Conservation (phyloP, 2,329 filamentous ascomycete species). For the Pseudopyricularia javanii region DNA sequence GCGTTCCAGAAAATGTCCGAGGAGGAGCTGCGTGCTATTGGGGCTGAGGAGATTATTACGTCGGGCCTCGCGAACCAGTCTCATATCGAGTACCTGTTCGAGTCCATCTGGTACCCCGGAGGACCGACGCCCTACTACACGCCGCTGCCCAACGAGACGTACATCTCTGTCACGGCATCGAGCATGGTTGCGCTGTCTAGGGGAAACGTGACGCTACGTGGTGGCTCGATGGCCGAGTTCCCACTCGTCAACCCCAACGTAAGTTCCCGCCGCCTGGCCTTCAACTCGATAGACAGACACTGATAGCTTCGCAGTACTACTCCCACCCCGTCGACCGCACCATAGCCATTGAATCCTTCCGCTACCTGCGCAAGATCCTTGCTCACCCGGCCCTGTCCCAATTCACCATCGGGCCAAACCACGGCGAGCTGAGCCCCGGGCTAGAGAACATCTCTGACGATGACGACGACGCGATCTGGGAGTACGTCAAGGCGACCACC, state of each 20-base stretch:
- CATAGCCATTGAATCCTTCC: constrained; percentile 18
- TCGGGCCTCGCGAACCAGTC: constrained; percentile 13
- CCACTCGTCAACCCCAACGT: constrained; percentile 13
- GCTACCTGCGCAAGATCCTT: constrained; percentile 17
- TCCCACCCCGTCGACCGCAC: constrained; percentile 15
- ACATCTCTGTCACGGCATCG: constrained; percentile 11
- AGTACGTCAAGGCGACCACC: constrained; percentile 8
- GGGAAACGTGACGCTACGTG: constrained; percentile 10
- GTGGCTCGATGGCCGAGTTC: constrained; percentile 10
- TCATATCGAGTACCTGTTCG: constrained; percentile 15
- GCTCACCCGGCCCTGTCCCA: constrained; percentile 12
- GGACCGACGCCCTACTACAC: constrained; percentile 14
- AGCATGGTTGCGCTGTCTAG: constrained; percentile 13
- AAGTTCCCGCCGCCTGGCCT: not conserved
- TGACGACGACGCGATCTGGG: constrained; percentile 4
- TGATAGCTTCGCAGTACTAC: constrained; percentile 11
- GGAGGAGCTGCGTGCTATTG: constrained; percentile 1
- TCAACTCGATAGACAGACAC: not conserved
- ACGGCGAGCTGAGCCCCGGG: constrained; percentile 20
- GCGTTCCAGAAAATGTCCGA: constrained; percentile 2
- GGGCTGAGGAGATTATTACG: constrained; percentile 7
- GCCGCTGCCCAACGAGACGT: constrained; percentile 11
- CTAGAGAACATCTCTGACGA: constrained; percentile 7
- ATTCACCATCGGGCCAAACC: constrained; percentile 12
- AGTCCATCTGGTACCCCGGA: constrained; percentile 14